These are phyloP conservation scores for Fusarium pseudocircinatum DNA, from an alignment of 2,329 filamentous ascomycete genomes.

Conservation along the genomic window DNA sequence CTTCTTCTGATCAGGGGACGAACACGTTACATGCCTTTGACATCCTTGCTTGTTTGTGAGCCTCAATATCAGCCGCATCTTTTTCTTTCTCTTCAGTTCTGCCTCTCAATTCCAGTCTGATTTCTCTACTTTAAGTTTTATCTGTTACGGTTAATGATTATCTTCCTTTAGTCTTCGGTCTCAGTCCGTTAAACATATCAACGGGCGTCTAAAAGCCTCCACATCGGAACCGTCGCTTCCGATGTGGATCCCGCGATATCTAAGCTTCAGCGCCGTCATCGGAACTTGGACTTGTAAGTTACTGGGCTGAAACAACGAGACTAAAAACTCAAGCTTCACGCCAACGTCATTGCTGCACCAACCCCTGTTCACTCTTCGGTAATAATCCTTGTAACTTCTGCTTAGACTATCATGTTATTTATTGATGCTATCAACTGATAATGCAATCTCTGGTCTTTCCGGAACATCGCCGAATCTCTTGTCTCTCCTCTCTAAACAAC, in stretches of 20 bases:
- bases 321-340: slow-evolving; percentile 26
- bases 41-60: slow-evolving; percentile 11
- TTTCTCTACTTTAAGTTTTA: background rate
- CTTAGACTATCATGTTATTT: slow-evolving; percentile 24
- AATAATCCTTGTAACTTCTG: slow-evolving; percentile 33
- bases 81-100: background rate
- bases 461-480: slow-evolving; percentile 16
- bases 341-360: slow-evolving; percentile 31
- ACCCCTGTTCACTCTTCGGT: slow-evolving; percentile 27
- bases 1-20: slow-evolving; percentile 7
- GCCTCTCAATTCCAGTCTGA: background rate
- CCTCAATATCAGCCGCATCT: background rate
- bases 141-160: background rate
- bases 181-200: background rate
- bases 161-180: background rate
- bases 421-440: slow-evolving; percentile 32
- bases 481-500: background rate
- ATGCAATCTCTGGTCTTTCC: slow-evolving; percentile 23
- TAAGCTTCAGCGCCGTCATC: slow-evolving; percentile 33
- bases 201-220: background rate
- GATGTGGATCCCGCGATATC: slow-evolving; percentile 12
- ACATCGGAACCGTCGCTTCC: slow-evolving; percentile 34
- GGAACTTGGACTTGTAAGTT: slow-evolving; percentile 13
- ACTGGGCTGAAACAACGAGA: slow-evolving; percentile 29
- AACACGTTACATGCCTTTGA: slow-evolving; percentile 8